A percentile compares a stretch with the other conserved stretches of the same genome.
These are phyloP conservation scores for Sideroxylon spinosum DNA, from an alignment of 179 eudicot genomes.

Conservation along the genomic window DNA sequence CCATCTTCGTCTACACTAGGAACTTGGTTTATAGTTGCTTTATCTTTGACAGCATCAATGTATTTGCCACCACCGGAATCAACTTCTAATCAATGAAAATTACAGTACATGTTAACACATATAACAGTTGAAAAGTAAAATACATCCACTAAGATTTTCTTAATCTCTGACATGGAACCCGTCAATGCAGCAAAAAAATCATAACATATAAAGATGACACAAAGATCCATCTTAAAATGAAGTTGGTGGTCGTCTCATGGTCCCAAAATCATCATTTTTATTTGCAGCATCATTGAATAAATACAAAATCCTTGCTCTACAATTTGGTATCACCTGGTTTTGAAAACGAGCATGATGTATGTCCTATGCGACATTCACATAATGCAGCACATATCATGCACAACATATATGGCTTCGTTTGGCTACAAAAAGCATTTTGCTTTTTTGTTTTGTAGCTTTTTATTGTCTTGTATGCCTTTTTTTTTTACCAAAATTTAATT, in stretches of 20 bases:
- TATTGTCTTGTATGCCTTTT: no score
- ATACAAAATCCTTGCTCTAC: not conserved
- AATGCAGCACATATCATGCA: no score
- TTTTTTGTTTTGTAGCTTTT: no score
- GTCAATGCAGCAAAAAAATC: slow-evolving; percentile 14
- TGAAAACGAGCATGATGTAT: no score
- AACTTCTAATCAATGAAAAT: slow-evolving; percentile 19
- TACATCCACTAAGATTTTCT: not conserved
- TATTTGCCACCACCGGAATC: slow-evolving; percentile 12
- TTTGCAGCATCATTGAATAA: not conserved
- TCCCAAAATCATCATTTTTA: no score
- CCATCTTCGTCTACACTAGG: slow-evolving; percentile 81
- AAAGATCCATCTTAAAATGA: not conserved
- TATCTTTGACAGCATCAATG: slow-evolving; percentile 18
- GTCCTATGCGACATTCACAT: no score
- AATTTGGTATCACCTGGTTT: no score
- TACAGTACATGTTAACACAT: slow-evolving; percentile 1
- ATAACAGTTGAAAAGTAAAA: not conserved
- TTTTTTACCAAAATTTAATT: no score
- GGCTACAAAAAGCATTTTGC: no score
- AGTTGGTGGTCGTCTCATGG: not conserved
- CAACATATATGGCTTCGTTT: no score
- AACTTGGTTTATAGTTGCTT: slow-evolving; percentile 20
- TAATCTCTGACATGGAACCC: not conserved
- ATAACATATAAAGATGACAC: not conserved